Conservation (phyloP, 192 early-diverging fungal genomes). For the Podochytrium sp. region DNA sequence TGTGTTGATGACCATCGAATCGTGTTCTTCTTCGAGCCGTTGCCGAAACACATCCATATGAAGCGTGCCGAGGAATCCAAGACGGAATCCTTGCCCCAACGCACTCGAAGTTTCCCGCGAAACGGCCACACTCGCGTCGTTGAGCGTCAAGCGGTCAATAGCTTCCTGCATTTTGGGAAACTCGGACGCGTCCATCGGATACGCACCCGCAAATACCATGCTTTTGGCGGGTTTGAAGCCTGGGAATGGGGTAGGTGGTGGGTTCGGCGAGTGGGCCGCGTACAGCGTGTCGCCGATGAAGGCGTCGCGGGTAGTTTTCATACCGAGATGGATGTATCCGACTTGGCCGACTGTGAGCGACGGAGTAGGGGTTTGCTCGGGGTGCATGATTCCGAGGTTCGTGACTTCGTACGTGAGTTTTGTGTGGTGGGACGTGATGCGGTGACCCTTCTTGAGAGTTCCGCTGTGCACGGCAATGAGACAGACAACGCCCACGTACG, state of each 20-base stretch:
- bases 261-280: conserved; percentile 37
- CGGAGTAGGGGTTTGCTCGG: conserved; percentile 67
- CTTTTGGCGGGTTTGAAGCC: conserved; percentile 95
- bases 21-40: conserved; percentile 89
- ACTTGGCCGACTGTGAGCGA: conserved; percentile 64
- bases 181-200: conserved; percentile 88
- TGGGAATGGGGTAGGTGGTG: conserved; percentile 41
- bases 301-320: conserved; percentile 92
- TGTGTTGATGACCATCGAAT: conserved; percentile 87
- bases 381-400: conserved; percentile 94
- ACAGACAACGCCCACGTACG: conserved; percentile 96
- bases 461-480: conserved; percentile 90
- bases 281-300: conserved; percentile 96
- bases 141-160: conserved; percentile 91
- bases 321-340: conserved; percentile 88
- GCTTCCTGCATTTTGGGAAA: conserved; percentile 88
- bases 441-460: conserved; percentile 70
- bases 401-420: conserved; percentile 82
- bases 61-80: conserved; percentile 94
- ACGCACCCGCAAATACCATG: conserved; percentile 96
- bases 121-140: conserved; percentile 90
- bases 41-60: conserved; percentile 99
- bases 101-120: conserved; percentile 71
- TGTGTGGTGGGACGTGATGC: conserved; percentile 79
- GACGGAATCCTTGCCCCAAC: conserved; percentile 93